phyloP scores from a whole-genome alignment of 1,284 basidiomycete genomes.

The Puccinia polysora region DNA sequence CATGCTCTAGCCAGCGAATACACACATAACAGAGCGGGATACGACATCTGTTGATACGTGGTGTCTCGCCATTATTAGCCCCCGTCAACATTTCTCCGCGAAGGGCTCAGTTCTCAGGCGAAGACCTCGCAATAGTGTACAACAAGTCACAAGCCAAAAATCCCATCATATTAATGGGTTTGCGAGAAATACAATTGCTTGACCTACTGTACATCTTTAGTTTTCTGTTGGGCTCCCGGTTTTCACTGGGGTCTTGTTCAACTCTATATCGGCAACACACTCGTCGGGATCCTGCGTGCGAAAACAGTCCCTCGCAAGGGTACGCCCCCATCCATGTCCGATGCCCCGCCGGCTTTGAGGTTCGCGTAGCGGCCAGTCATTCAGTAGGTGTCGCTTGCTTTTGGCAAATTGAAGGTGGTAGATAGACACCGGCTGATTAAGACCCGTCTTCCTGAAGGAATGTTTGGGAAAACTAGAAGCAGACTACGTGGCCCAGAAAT shows the following conservation, averaged over 20 bases:
- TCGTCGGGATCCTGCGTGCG: conserved; percentile 16
- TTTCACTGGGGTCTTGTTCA: neutral
- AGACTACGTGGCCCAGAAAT: conserved; percentile 27
- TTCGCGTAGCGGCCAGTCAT: neutral
- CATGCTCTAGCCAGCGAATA: too few relatives aligned
- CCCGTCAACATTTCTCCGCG: too few relatives aligned
- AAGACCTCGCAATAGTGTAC: too few relatives aligned
- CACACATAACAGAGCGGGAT: too few relatives aligned
- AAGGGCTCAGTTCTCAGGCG: too few relatives aligned
- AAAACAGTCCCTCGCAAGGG: conserved; percentile 6
- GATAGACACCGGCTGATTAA: neutral
- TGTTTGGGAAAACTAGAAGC: conserved; percentile 17
- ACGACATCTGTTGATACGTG: too few relatives aligned
- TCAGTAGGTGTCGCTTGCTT: neutral
- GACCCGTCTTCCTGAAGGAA: neutral
- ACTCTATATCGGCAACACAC: neutral
- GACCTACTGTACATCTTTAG: neutral
- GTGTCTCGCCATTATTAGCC: too few relatives aligned
- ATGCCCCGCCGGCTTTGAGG: conserved; percentile 20
- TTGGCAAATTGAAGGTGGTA: neutral
- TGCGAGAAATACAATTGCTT: neutral
- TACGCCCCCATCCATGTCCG: conserved; percentile 23
- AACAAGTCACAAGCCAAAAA: too few relatives aligned
- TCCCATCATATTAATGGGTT: too few relatives aligned
- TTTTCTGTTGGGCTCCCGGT: neutral